A percentile compares a stretch with the other conserved stretches of the same genome.
Evolutionary conservation across 768 basidiomycete species (phyloP).

Genomic region (Hygrophorus pudorinus): DNA sequence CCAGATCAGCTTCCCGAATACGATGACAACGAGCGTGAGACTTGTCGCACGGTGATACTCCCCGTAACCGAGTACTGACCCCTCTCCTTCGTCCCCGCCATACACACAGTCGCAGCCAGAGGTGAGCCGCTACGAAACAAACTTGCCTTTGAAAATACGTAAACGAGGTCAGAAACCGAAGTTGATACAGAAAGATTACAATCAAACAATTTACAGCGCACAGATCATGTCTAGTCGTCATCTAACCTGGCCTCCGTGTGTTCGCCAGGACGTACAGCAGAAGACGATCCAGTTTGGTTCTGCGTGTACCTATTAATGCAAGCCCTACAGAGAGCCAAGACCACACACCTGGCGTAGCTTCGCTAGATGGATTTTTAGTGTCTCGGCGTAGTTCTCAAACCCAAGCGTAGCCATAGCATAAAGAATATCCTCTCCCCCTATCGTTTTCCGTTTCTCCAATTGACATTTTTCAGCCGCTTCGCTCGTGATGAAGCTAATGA

Average conservation of each 20-base stretch:
- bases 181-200: too few relatives aligned
- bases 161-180: too few relatives aligned
- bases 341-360: conserved; percentile 58
- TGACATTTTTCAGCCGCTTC: conserved; percentile 95
- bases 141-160: too few relatives aligned
- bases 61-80: too few relatives aligned
- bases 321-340: not conserved
- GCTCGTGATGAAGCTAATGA: conserved; percentile 95
- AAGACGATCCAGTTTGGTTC: conserved; percentile 3
- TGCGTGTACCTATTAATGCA: not conserved
- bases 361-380: conserved; percentile 84
- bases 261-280: conserved; percentile 1
- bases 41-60: too few relatives aligned
- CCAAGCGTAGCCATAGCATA: conserved; percentile 91
- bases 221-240: conserved; percentile 1
- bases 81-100: too few relatives aligned
- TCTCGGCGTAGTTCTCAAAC: conserved; percentile 91
- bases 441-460: conserved; percentile 94
- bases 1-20: too few relatives aligned
- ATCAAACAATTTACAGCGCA: too few relatives aligned
- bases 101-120: too few relatives aligned
- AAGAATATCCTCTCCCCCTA: conserved; percentile 94
- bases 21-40: too few relatives aligned
- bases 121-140: too few relatives aligned
- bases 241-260: not conserved